These are phyloP conservation scores for Bromus sterilis DNA, from an alignment of 176 grass and related monocot genomes.

Conservation along the genomic window DNA sequence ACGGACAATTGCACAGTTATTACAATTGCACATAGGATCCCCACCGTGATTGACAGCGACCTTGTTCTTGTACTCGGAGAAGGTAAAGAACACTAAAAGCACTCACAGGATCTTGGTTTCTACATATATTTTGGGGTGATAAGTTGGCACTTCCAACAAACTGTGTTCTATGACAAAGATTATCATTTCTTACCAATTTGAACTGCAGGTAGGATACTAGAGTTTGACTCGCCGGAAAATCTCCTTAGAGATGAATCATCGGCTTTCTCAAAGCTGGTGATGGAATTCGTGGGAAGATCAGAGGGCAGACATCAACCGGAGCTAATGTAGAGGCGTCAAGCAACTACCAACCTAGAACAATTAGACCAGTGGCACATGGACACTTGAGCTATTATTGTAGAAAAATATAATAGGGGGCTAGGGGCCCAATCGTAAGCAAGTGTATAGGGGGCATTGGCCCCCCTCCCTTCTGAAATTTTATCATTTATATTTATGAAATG, in stretches of 20 bases:
- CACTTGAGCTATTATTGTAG: background rate
- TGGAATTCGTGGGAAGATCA: slow-evolving; percentile 66
- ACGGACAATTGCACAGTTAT: slow-evolving; percentile 63
- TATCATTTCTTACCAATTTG: background rate
- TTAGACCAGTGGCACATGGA: background rate
- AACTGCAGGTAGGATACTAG: slow-evolving; percentile 70
- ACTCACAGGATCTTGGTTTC: background rate
- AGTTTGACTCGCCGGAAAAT: slow-evolving; percentile 64
- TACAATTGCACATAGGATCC: slow-evolving; percentile 81
- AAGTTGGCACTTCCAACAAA: background rate
- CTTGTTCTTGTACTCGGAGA: slow-evolving; percentile 76
- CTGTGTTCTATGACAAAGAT: background rate
- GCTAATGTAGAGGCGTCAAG: slow-evolving; percentile 17
- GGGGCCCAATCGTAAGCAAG: no score
- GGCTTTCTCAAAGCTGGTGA: slow-evolving; percentile 75
- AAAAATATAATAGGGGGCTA: no score
- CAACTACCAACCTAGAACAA: background rate
- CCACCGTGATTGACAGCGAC: slow-evolving; percentile 83
- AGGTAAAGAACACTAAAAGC: slow-evolving; percentile 35
- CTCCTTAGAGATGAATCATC: slow-evolving; percentile 66
- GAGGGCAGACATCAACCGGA: slow-evolving; percentile 11
- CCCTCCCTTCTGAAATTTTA: no score
- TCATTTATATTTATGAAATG: no score
- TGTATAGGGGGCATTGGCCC: no score
- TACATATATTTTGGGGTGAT: background rate